A percentile compares a stretch with the other conserved stretches of the same genome.
Conservation (phyloP, 352 stramenopile genomes). For the Phytophthora meadii region DNA sequence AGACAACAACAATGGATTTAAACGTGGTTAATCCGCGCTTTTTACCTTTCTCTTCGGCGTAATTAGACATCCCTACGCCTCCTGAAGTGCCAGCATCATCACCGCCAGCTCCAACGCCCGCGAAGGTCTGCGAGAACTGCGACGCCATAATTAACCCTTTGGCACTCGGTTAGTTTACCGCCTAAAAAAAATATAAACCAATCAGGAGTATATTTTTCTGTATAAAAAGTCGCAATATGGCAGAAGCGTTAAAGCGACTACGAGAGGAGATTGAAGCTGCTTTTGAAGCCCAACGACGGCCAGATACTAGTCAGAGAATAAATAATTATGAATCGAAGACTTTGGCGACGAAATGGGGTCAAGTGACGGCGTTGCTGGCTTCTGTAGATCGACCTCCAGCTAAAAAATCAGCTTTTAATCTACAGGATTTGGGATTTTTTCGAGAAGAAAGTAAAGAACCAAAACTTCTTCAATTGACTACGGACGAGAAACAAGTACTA, state of each 20-base stretch:
- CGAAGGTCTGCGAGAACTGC: constrained; percentile 32
- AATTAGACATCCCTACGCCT: constrained; percentile 45
- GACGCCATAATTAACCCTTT: constrained; percentile 13
- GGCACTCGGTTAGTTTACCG: constrained; percentile 4
- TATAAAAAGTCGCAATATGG: constrained; percentile 5
- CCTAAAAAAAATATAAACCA: constrained; percentile 9
- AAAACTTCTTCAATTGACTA: neutral
- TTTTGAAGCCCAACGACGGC: constrained; percentile 23
- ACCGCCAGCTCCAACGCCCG: constrained; percentile 4
- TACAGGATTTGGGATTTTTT: neutral
- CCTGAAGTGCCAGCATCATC: constrained; percentile 19
- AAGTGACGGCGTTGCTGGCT: constrained; percentile 38
- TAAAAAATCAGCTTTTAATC: constrained; percentile 1
- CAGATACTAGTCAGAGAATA: neutral
- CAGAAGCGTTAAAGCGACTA: constrained; percentile 25
- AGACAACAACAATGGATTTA: neutral
- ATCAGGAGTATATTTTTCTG: neutral
- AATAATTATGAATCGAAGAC: neutral
- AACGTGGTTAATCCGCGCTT: neutral
- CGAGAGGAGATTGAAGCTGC: constrained; percentile 34
- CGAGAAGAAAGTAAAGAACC: neutral
- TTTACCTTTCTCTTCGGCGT: constrained; percentile 41
- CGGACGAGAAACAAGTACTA: constrained; percentile 9
- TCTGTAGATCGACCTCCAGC: constrained; percentile 16
- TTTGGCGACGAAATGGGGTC: constrained; percentile 29